A percentile compares a stretch with the other conserved stretches of the same genome.
These are phyloP conservation scores for Penicillium lagena DNA, from an alignment of 495 filamentous ascomycete species.

Conservation along the genomic window DNA sequence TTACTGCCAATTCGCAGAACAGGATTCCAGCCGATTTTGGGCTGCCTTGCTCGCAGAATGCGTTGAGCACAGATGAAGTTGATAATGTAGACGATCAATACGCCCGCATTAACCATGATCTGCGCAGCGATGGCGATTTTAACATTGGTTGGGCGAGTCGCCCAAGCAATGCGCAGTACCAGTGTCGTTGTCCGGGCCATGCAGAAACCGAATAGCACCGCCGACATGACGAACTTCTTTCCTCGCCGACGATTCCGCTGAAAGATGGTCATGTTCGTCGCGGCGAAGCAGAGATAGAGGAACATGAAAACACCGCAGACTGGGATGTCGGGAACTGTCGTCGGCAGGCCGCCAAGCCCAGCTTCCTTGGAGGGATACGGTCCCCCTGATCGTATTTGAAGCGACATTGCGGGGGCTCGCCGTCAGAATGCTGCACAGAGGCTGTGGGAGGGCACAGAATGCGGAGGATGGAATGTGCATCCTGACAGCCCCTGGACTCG, in stretches of 20 bases:
- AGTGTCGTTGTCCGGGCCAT: constrained; percentile 62
- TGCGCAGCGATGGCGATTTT: constrained; percentile 61
- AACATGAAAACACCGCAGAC: constrained; percentile 57
- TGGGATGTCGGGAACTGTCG: constrained; percentile 52
- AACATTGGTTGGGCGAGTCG: constrained; percentile 34
- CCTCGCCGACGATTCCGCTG: constrained; percentile 47
- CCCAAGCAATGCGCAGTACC: constrained; percentile 53
- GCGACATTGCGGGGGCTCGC: too few relatives aligned
- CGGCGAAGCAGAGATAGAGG: constrained; percentile 55
- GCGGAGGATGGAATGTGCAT: too few relatives aligned
- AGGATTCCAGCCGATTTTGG: constrained; percentile 60
- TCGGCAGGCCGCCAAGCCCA: constrained; percentile 53
- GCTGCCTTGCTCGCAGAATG: constrained; percentile 67
- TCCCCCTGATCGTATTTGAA: constrained; percentile 7
- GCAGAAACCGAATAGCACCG: constrained; percentile 71
- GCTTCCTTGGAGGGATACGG: constrained; percentile 42
- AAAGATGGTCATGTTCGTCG: constrained; percentile 60
- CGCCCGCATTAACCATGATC: constrained; percentile 71
- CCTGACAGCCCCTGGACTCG: too few relatives aligned
- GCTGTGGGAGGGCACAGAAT: too few relatives aligned
- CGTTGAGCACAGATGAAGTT: constrained; percentile 78
- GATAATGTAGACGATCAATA: constrained; percentile 71
- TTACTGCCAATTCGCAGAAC: constrained; percentile 43
- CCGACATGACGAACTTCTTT: constrained; percentile 68
- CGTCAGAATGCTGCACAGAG: too few relatives aligned